Percentiles rank a stretch among this genome's conserved stretches.
Conservation (phyloP, 345 rosid genomes). For the Bruguiera parviflora region DNA sequence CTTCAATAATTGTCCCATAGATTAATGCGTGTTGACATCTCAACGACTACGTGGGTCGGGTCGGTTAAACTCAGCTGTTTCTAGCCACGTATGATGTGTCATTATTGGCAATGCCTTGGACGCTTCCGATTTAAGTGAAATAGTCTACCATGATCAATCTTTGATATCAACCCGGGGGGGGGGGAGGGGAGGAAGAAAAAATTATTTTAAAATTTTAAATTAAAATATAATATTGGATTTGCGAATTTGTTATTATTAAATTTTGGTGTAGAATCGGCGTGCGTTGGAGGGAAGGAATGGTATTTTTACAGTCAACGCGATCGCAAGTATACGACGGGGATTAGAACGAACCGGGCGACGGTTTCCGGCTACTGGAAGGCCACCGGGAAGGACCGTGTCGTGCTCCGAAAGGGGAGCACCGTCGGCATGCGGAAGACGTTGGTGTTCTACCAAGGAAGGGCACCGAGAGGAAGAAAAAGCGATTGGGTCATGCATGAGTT, state of each 20-base stretch:
- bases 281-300: slow-evolving; percentile 89
- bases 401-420: slow-evolving; percentile 47
- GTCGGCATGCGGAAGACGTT: slow-evolving; percentile 94
- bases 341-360: slow-evolving; percentile 86
- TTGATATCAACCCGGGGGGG: too few species aligned
- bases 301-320: slow-evolving; percentile 86
- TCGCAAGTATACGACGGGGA: slow-evolving; percentile 81
- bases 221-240: too few species aligned
- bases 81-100: slow-evolving; percentile 14
- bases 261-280: slow-evolving; percentile 45
- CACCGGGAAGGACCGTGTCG: slow-evolving; percentile 70
- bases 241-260: too few species aligned
- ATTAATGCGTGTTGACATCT: slow-evolving; percentile 22
- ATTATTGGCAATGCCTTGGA: not conserved
- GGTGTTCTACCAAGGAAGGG: slow-evolving; percentile 91
- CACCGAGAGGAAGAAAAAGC: slow-evolving; percentile 78
- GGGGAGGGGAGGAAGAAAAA: too few species aligned
- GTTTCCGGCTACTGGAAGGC: slow-evolving; percentile 93
- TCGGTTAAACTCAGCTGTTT: not conserved
- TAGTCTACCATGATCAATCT: too few species aligned
- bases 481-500: slow-evolving; percentile 98
- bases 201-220: too few species aligned
- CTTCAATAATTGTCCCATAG: slow-evolving; percentile 22
- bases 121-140: too few species aligned
- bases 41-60: slow-evolving; percentile 18